Percentiles rank a stretch among this genome's conserved stretches.
These are phyloP conservation scores for Candida sphagnicola DNA, from an alignment of 805 yeast species.

Conservation along the genomic window DNA sequence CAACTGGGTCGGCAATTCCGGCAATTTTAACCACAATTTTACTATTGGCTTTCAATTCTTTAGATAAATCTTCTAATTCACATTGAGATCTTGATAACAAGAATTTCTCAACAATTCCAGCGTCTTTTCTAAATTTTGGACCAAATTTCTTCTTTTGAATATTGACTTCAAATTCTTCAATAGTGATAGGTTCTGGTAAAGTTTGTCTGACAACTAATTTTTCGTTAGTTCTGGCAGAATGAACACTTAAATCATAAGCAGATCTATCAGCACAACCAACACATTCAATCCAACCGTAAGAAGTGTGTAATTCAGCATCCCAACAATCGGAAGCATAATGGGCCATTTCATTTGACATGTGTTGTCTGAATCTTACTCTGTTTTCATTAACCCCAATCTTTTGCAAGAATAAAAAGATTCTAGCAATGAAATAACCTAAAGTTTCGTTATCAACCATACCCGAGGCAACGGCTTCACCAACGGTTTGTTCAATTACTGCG, in stretches of 20 bases:
- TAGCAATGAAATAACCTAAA: slow-evolving; percentile 92
- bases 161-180: slow-evolving; percentile 80
- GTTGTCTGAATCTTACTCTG: slow-evolving; percentile 95
- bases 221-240: slow-evolving; percentile 91
- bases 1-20: slow-evolving; percentile 62
- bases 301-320: slow-evolving; percentile 96
- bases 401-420: slow-evolving; percentile 79
- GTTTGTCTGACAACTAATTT: slow-evolving; percentile 92
- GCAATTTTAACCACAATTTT: slow-evolving; percentile 65
- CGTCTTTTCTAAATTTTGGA: slow-evolving; percentile 95
- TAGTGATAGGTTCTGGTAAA: slow-evolving; percentile 76
- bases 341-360: slow-evolving; percentile 98
- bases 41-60: slow-evolving; percentile 58
- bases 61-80: slow-evolving; percentile 73
- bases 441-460: slow-evolving; percentile 96
- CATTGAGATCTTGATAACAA: slow-evolving; percentile 73
- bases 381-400: slow-evolving; percentile 87
- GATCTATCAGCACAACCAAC: slow-evolving; percentile 99
- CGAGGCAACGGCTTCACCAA: slow-evolving; percentile 86
- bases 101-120: slow-evolving; percentile 86
- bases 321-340: slow-evolving; percentile 99
- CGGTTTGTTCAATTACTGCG: slow-evolving; percentile 54
- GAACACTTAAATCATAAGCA: slow-evolving; percentile 95
- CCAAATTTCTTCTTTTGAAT: slow-evolving; percentile 95
- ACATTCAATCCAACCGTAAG: slow-evolving; percentile 99